Base-by-base conservation (phyloP, 257 asterid species). In the Ophiorrhiza pumila region DNA sequence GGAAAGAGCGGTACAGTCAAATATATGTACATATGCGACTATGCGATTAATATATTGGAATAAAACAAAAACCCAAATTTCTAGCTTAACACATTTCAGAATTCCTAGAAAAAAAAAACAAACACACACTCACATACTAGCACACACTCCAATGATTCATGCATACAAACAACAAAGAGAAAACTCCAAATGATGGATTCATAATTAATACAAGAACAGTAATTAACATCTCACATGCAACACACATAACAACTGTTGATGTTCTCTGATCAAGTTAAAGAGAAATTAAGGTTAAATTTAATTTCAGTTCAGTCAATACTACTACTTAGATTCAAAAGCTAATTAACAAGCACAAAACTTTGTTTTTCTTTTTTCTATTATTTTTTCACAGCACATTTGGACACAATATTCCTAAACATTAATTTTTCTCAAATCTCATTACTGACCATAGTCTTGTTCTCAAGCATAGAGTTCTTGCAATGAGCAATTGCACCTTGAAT, bases 401-500 rank as follows among this genome's bases (percentile, higher is more conserved):
- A 50, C 39, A 65, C n/a, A 50, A 32, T 32, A 7, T 34, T 23
- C 46, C 55, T 53, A 52, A 13, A 42, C 47, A 52, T 10, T 22
- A 56, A 55, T 50, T 27, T 59, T 41, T 7, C 22, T 76, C 79
- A 82, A 46, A 83, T 80, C 35, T 86, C 84, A 78, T 29, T 75
- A 80, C 83, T 84, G 78, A 78, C 78, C 80, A 68, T 67, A 49
- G 37, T 78, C 68, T 72, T 81, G 62, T 65, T 76, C 82, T 76
- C 84, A 69, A 83, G 49, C 96, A 88, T 83, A 20, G 96, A 92
- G 81, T 84, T 90, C 79, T 92, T 92, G 87, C 97, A 92, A 64
- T 92, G 96, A 1, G 96, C 92, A 62, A 92, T 92, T 5, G 97
- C 97, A 29, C 98, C 96, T 69, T 89, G 95, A 49, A 93, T 90